These are phyloP conservation scores for Cryphonectria japonica DNA, from an alignment of 2,329 filamentous ascomycete species.

Conservation along the genomic window DNA sequence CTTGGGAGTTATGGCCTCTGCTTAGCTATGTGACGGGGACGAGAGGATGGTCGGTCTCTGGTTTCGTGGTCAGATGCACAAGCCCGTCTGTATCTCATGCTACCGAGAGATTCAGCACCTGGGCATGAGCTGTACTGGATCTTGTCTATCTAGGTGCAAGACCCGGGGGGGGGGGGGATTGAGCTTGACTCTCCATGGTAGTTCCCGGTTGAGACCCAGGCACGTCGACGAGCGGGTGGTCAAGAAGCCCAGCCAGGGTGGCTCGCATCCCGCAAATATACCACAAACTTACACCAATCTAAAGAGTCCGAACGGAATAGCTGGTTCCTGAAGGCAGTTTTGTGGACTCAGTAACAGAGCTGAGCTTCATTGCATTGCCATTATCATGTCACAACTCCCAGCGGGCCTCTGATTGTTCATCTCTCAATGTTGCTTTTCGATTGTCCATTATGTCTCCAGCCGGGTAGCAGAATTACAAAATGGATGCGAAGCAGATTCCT, in stretches of 20 bases:
- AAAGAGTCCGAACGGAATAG: not conserved
- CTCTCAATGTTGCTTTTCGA: slow-evolving; percentile 25
- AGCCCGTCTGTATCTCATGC: not conserved
- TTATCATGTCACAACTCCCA: not conserved
- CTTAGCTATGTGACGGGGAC: not conserved
- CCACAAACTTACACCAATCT: not conserved
- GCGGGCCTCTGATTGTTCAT: not conserved
- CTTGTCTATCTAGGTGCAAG: not conserved
- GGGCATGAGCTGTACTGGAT: not conserved
- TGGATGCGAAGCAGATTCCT: slow-evolving; percentile 23
- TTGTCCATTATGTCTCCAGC: slow-evolving; percentile 24
- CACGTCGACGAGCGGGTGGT: not conserved
- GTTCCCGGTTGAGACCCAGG: not conserved
- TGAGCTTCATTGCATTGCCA: not conserved
- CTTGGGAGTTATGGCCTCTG: not conserved
- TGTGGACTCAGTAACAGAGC: not conserved
- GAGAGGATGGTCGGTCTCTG: not conserved
- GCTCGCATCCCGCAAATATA: not conserved
- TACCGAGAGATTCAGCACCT: not conserved
- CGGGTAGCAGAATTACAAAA: slow-evolving; percentile 21
- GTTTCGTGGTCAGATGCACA: not conserved
- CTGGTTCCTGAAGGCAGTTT: not conserved
- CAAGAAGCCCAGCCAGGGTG: not conserved
- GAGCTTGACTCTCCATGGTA: not conserved
- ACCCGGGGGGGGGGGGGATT: too few species aligned